Percentiles rank a stretch among this genome's conserved stretches.
These are phyloP conservation scores for Penicilliopsis zonata DNA, from an alignment of 495 filamentous ascomycete species.

Conservation along the genomic window DNA sequence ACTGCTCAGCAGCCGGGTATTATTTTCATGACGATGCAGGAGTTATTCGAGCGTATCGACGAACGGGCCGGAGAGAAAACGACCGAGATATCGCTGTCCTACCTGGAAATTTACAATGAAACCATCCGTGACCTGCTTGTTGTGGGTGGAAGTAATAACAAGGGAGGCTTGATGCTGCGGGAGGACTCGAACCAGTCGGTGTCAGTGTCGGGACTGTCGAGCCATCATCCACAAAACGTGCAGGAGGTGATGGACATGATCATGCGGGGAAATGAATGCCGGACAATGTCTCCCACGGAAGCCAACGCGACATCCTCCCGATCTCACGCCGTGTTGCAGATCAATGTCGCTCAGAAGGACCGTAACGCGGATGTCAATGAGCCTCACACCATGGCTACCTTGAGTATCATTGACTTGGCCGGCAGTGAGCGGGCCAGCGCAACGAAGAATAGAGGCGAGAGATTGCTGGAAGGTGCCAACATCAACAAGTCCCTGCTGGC, in stretches of 20 bases:
- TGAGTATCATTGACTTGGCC: conserved; percentile 96
- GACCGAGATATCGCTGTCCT: conserved; percentile 85
- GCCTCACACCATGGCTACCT: conserved; percentile 92
- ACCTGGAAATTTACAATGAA: conserved; percentile 99
- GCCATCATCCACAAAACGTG: conserved; percentile 78
- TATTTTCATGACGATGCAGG: conserved; percentile 98
- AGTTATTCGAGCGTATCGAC: conserved; percentile 89
- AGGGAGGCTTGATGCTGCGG: conserved; percentile 80
- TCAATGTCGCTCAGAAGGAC: conserved; percentile 90
- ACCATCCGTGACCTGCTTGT: conserved; percentile 93
- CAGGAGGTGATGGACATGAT: conserved; percentile 99
- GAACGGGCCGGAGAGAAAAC: conserved; percentile 75
- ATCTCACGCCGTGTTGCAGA: conserved; percentile 97
- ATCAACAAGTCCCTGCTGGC: conserved; percentile 98
- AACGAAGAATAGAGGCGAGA: conserved; percentile 90
- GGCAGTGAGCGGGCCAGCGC: conserved; percentile 94
- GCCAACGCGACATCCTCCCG: conserved; percentile 96
- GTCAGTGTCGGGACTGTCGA: conserved; percentile 82
- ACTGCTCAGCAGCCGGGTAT: conserved; percentile 91
- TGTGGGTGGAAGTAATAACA: conserved; percentile 72
- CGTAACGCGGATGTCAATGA: conserved; percentile 88
- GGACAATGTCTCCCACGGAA: conserved; percentile 94
- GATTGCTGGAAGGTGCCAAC: conserved; percentile 88
- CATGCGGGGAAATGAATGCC: conserved; percentile 81
- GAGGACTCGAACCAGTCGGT: conserved; percentile 93